Percentiles rank a stretch among this genome's conserved stretches.
These are phyloP conservation scores for Talaromyces amestolkiae DNA, from an alignment of 2,329 filamentous ascomycete species.

Conservation along the genomic window DNA sequence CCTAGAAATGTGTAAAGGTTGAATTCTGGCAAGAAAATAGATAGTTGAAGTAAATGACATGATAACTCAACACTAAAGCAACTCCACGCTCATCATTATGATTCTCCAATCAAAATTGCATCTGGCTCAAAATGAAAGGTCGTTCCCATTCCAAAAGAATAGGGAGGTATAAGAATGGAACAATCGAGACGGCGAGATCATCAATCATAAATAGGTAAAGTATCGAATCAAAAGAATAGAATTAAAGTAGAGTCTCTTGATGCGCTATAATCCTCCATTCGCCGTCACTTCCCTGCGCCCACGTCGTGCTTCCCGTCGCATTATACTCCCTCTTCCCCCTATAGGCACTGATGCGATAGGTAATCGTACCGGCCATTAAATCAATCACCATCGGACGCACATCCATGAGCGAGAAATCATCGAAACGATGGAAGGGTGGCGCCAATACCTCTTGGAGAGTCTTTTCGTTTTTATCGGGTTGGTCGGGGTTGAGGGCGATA, in stretches of 20 bases:
- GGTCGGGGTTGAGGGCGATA: conserved; percentile 32
- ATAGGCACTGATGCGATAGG: conserved; percentile 33
- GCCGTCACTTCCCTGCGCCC: conserved; percentile 39
- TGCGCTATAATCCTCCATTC: conserved; percentile 39
- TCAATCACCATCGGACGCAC: conserved; percentile 36
- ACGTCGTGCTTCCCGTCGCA: conserved; percentile 34
- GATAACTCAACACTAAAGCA: background rate
- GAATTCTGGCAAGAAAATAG: background rate
- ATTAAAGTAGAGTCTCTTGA: conserved; percentile 33
- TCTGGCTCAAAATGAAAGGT: background rate
- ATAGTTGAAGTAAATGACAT: background rate
- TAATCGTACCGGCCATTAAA: conserved; percentile 37
- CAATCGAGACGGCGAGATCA: background rate
- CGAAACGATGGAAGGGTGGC: conserved; percentile 38
- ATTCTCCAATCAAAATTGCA: background rate
- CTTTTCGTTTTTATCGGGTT: conserved; percentile 18
- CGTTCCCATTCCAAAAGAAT: background rate
- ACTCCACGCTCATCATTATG: background rate
- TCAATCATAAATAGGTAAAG: background rate
- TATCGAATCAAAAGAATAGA: background rate
- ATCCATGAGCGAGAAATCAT: conserved; percentile 31
- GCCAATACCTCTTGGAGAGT: conserved; percentile 27
- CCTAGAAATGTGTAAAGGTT: background rate
- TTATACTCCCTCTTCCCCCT: conserved; percentile 28
- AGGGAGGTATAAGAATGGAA: background rate